Percentiles rank a stretch among this genome's conserved stretches.
Conservation (phyloP, 2,329 filamentous ascomycete species). For the Colletotrichum liriopes region DNA sequence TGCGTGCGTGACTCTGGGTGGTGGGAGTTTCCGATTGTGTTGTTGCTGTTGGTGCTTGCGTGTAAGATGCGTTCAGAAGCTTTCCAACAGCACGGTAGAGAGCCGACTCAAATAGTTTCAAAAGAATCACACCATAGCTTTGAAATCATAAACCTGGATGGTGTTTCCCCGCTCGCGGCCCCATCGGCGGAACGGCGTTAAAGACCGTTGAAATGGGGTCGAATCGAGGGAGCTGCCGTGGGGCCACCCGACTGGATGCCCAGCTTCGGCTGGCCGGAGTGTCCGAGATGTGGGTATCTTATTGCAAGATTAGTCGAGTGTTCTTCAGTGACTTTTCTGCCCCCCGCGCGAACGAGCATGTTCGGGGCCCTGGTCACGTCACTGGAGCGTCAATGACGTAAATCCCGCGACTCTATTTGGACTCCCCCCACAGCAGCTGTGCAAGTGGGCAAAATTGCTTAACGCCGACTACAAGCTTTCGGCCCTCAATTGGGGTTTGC, state of each 20-base stretch:
- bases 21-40: not conserved
- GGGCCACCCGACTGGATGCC: not conserved
- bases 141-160: slow-evolving; percentile 16
- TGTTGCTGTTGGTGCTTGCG: not conserved
- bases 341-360: slow-evolving; percentile 1
- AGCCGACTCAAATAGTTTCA: slow-evolving; percentile 5
- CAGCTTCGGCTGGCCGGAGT: not conserved
- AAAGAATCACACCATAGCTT: slow-evolving; percentile 3
- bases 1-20: not conserved
- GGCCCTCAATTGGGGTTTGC: slow-evolving; percentile 23
- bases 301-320: not conserved
- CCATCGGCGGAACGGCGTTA: slow-evolving; percentile 4
- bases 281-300: not conserved
- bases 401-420: slow-evolving; percentile 19
- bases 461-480: slow-evolving; percentile 20
- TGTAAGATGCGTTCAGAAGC: not conserved
- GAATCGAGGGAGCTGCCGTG: not conserved
- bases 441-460: not conserved
- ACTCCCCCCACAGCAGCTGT: not conserved
- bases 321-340: not conserved
- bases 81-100: not conserved
- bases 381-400: slow-evolving; percentile 38
- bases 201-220: not conserved
- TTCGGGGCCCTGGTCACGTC: slow-evolving; percentile 34
- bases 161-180: slow-evolving; percentile 14